Base-by-base conservation (phyloP, 805 yeast genomes). In the Nakazawaea sp. region DNA sequence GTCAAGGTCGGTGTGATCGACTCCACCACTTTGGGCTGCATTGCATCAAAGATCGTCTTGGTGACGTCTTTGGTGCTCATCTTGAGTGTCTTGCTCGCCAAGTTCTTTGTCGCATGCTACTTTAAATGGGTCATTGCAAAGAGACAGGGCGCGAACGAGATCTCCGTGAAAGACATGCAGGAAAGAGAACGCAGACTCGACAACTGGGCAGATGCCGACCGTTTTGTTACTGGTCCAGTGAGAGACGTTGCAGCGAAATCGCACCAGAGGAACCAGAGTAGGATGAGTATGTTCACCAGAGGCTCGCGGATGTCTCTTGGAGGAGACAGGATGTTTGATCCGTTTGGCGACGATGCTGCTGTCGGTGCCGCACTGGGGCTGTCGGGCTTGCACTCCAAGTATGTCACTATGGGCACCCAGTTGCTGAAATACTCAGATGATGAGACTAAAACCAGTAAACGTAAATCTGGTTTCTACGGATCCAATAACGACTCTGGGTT, bases 1-100 rank as follows among this genome's bases (percentile, higher is more conserved):
- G 67, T 84, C 35, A 86, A 82, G 58, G 95, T 90, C 12, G 98
- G 98, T 17, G 78, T 76, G 33, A 75, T 92, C 29, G 97, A 92
- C 53, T 76, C 89, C 2, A 85, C 84, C 27, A 78, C 95, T 5
- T 77, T 92, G 50, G 98, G 98, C 5, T 92, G 98, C 62, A 78
- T 92, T 52, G 95, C 96, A 0, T 87, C 97, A 0, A 64, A 78
- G 38, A 78, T 89, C 27, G 96, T 92, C 1, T 70, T 92, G 43
- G 75, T 77, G 48, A 71, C 82, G 5, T 84, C 97, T 1, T 69
- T 92, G 50, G 80, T 83, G 8, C 87, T 92, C 54, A 89, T 92
- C 49, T 66, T 92, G 41, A 72, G 94, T 2, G 75, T 92, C 37
- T 95, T 88, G 18, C 52, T 79, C 36, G 67, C 68, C 30, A 89